Percentiles rank a stretch among this genome's conserved stretches.
phyloP scores from a whole-genome alignment of 495 filamentous ascomycete genomes.

The Cladorrhinum samala region DNA sequence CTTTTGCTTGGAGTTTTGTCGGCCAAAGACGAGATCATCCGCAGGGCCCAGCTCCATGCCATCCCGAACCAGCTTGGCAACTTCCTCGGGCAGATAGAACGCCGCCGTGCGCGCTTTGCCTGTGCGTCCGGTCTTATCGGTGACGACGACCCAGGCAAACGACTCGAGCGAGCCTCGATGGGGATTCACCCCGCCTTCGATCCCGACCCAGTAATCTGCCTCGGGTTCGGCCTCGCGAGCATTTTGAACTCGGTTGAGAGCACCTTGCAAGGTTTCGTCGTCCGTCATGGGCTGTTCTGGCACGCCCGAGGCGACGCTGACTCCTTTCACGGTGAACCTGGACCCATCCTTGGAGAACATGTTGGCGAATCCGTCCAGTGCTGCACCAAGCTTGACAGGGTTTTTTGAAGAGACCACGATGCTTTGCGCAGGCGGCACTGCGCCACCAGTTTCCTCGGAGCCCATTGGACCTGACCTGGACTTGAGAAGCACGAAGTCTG shows the following conservation, averaged over 20 bases:
- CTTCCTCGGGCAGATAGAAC: slow-evolving; percentile 22
- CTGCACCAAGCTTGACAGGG: slow-evolving; percentile 22
- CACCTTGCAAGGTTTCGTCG: slow-evolving; percentile 21
- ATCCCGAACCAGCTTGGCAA: slow-evolving; percentile 8
- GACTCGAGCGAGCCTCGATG: slow-evolving; percentile 15
- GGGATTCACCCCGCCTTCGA: slow-evolving; percentile 25
- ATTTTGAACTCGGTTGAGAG: slow-evolving; percentile 19
- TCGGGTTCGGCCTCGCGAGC: slow-evolving; percentile 13
- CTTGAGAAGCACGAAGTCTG: no score
- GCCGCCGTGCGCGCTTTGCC: slow-evolving; percentile 26
- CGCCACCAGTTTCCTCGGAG: neutral
- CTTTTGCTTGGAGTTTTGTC: slow-evolving; percentile 18
- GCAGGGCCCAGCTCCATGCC: slow-evolving; percentile 23
- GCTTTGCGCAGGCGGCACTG: neutral
- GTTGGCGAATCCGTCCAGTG: slow-evolving; percentile 14
- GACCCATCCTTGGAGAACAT: slow-evolving; percentile 23
- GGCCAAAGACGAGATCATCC: slow-evolving; percentile 17
- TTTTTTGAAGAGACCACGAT: slow-evolving; percentile 23
- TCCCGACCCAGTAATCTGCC: slow-evolving; percentile 25
- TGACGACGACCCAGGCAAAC: slow-evolving; percentile 27
- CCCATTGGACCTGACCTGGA: neutral
- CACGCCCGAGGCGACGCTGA: slow-evolving; percentile 25
- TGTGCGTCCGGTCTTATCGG: slow-evolving; percentile 3
- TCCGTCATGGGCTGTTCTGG: slow-evolving; percentile 25
- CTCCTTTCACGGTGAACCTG: slow-evolving; percentile 21